phyloP scores from a whole-genome alignment of 2,329 filamentous ascomycete species.

The Thelonectria rubi region DNA sequence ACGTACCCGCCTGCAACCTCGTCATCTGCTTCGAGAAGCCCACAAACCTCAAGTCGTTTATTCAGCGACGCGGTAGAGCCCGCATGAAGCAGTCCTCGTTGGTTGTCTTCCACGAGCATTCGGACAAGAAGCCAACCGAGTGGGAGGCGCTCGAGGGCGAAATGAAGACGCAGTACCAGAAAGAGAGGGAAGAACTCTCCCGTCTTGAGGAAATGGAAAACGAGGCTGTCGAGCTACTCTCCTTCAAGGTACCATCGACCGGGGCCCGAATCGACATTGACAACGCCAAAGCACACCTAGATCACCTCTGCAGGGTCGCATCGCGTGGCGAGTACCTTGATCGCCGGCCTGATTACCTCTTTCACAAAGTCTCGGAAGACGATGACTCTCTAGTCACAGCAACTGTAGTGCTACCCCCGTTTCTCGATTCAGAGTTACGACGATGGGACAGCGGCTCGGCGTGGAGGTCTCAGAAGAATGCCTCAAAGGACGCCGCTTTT shows the following conservation, averaged over 20 bases:
- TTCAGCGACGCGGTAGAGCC: slow-evolving; percentile 65
- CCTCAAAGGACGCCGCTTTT: slow-evolving; percentile 84
- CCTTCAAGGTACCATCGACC: slow-evolving; percentile 53
- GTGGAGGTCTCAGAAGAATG: slow-evolving; percentile 79
- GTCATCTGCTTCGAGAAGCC: slow-evolving; percentile 66
- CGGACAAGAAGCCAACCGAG: slow-evolving; percentile 45
- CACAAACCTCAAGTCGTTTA: slow-evolving; percentile 63
- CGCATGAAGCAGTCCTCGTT: slow-evolving; percentile 61
- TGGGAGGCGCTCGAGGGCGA: slow-evolving; percentile 75
- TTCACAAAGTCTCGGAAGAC: slow-evolving; percentile 49
- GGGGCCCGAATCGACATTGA: slow-evolving; percentile 76
- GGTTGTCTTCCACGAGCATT: slow-evolving; percentile 54
- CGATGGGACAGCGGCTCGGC: slow-evolving; percentile 34
- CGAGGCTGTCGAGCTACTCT: slow-evolving; percentile 35
- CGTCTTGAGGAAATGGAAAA: slow-evolving; percentile 60
- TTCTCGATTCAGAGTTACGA: slow-evolving; percentile 62
- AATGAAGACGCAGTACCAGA: slow-evolving; percentile 77
- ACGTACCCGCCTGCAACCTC: slow-evolving; percentile 70
- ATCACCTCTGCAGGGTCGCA: slow-evolving; percentile 80
- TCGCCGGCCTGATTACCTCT: slow-evolving; percentile 72
- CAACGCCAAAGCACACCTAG: slow-evolving; percentile 78
- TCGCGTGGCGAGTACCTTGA: slow-evolving; percentile 69
- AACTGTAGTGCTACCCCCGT: slow-evolving; percentile 75
- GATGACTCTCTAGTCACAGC: slow-evolving; percentile 56
- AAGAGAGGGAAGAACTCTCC: slow-evolving; percentile 64